These are phyloP conservation scores for Medicago ruthenica DNA, from an alignment of 306 rosid species.

Conservation along the genomic window DNA sequence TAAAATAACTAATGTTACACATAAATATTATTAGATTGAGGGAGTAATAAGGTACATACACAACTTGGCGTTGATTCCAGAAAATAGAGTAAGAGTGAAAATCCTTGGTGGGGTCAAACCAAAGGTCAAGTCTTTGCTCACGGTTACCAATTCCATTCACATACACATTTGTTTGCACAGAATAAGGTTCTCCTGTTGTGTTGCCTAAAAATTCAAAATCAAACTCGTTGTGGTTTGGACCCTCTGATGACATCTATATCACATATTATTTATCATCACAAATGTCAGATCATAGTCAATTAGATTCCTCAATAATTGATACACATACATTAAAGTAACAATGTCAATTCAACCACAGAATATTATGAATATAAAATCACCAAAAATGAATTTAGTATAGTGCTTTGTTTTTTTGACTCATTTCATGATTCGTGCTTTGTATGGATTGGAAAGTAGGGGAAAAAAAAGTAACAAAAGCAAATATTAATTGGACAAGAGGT, in stretches of 20 bases:
- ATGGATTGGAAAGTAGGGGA: conserved; percentile 2
- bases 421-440: background rate
- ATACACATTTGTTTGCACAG: conserved; percentile 82
- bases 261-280: conserved; percentile 4
- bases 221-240: conserved; percentile 80
- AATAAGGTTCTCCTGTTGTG: conserved; percentile 84
- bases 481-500: conserved; percentile 41
- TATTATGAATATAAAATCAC: background rate
- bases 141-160: conserved; percentile 91
- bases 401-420: too few species aligned
- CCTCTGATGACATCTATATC: conserved; percentile 90
- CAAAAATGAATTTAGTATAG: background rate
- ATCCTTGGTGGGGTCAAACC: conserved; percentile 89
- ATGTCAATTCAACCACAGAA: conserved; percentile 24
- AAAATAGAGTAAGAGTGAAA: conserved; percentile 82
- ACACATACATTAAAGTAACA: background rate
- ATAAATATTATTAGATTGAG: too few species aligned
- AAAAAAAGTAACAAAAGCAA: conserved; percentile 43
- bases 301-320: conserved; percentile 32
- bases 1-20: too few species aligned
- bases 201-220: conserved; percentile 95
- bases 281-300: conserved; percentile 17
- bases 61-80: conserved; percentile 92
- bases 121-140: conserved; percentile 88
- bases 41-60: conserved; percentile 57